These are phyloP conservation scores for Apiotrichum veenhuisii DNA, from an alignment of 1,284 basidiomycete genomes.

Conservation along the genomic window DNA sequence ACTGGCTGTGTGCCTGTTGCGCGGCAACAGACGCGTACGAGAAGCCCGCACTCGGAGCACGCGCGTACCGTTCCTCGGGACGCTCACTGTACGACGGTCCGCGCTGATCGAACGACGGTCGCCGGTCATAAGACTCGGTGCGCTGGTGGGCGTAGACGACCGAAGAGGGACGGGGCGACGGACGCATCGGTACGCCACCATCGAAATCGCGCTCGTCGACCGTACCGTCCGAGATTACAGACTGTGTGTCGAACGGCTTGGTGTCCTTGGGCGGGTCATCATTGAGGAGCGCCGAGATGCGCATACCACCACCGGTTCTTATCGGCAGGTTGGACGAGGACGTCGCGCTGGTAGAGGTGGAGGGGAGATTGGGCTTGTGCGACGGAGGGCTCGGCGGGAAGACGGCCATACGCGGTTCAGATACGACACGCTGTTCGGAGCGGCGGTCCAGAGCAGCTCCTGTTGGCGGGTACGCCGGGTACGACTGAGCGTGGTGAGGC, in stretches of 20 bases:
- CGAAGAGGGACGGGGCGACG: slow-evolving; percentile 6
- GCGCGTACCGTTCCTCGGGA: slow-evolving; percentile 4
- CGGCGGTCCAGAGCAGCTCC: not conserved
- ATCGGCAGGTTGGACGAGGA: slow-evolving; percentile 16
- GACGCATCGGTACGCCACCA: slow-evolving; percentile 2
- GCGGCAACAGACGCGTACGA: slow-evolving; percentile 17
- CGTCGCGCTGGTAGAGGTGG: not conserved
- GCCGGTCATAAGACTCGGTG: slow-evolving; percentile 7
- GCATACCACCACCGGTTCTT: slow-evolving; percentile 36
- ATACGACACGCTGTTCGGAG: not conserved
- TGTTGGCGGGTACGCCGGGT: not conserved
- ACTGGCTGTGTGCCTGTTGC: not conserved
- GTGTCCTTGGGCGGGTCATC: slow-evolving; percentile 30
- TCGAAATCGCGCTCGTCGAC: slow-evolving; percentile 40
- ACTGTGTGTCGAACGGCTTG: slow-evolving; percentile 25
- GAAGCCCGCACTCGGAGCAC: slow-evolving; percentile 3
- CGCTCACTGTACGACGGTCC: slow-evolving; percentile 3
- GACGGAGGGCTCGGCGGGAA: slow-evolving; percentile 32
- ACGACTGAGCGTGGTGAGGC: not conserved
- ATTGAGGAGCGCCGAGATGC: slow-evolving; percentile 42
- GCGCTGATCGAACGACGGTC: slow-evolving; percentile 6
- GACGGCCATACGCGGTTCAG: slow-evolving; percentile 39
- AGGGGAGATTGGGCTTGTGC: not conserved
- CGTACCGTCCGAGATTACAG: slow-evolving; percentile 41
- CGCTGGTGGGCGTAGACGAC: slow-evolving; percentile 1